Evolutionary conservation across 2,329 filamentous ascomycete genomes (phyloP).

Genomic region (Phialophora expanda): DNA sequence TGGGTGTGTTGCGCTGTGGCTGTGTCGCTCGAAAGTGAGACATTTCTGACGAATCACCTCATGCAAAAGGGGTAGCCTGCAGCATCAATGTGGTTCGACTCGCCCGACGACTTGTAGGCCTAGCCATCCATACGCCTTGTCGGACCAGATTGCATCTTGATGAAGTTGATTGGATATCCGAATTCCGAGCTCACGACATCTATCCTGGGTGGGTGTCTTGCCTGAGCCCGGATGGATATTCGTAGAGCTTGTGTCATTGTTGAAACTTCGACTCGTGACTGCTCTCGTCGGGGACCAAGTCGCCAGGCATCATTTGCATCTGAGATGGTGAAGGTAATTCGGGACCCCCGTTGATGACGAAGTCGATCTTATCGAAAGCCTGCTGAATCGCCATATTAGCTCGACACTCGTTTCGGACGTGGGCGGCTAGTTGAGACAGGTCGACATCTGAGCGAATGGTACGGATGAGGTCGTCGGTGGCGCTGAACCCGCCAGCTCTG

Average conservation of each 20-base stretch:
- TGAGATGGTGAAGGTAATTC: constrained; percentile 38
- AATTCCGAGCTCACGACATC: neutral
- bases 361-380: constrained; percentile 35
- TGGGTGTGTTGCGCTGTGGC: neutral
- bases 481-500: constrained; percentile 30
- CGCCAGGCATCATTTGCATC: constrained; percentile 16
- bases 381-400: constrained; percentile 34
- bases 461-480: constrained; percentile 32
- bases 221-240: constrained; percentile 1
- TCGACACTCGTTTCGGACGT: constrained; percentile 39
- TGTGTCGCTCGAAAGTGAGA: neutral
- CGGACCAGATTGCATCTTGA: neutral
- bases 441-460: constrained; percentile 36
- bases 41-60: neutral
- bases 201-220: neutral
- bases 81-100: neutral
- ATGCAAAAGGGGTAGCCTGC: neutral
- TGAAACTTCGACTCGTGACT: constrained; percentile 2
- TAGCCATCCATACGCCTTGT: neutral
- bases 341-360: constrained; percentile 32
- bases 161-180: neutral
- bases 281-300: neutral
- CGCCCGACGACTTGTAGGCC: neutral
- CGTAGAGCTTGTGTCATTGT: constrained; percentile 20
- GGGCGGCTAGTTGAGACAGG: constrained; percentile 37